Base-by-base conservation (phyloP, 2,329 filamentous ascomycete species). In the Helminthosporium solani region DNA sequence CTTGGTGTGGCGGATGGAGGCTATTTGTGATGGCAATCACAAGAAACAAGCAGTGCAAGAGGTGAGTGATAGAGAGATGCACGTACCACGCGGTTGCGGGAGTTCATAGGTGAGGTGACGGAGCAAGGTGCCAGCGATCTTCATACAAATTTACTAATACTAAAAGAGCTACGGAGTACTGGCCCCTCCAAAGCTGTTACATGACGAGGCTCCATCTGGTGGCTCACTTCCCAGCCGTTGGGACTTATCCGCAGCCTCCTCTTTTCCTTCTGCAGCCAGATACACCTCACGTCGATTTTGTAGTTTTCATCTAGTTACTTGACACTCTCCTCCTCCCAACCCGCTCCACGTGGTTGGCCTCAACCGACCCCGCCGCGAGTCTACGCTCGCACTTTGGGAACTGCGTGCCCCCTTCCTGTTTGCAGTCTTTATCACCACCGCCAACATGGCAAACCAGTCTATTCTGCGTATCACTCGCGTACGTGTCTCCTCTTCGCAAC, bases 381-480 rank as follows among this genome's bases (percentile, higher is more conserved):
- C 14, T 12, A 31, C 28, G 12, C 28, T 4, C 28, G 7, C 28
- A 12, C 12, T 14, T 3, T 12, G 9, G 7, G 28, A 31, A 12
- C 28, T 31, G 9, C 28, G 28, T 31, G 23, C 7, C 14, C 28
- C 28, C 28, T 31, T 5, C 28, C 5, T 18, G 18, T 36, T 9
- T 21, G 16, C 12, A 19, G 11, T 8, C 18, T 20, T 14, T 18
- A 18, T 15, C 18, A 9, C 34, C 34, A 18, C 34, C 34, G 34
- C n/a, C 47, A 50, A 28, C 44, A 89, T 89, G 85, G 83, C 86
- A 52, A 90, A 94, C 71, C 89, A 95, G 71, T 89, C 87, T 49
- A 88, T 95, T 61, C 85, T 95, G 58, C 87, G 90, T 55, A 92
- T 95, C 71, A 88, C 88, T 54, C 88, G 89, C 76, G 87, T 90